Conservation (phyloP, 495 filamentous ascomycete genomes). For the Neurospora pannonica region DNA sequence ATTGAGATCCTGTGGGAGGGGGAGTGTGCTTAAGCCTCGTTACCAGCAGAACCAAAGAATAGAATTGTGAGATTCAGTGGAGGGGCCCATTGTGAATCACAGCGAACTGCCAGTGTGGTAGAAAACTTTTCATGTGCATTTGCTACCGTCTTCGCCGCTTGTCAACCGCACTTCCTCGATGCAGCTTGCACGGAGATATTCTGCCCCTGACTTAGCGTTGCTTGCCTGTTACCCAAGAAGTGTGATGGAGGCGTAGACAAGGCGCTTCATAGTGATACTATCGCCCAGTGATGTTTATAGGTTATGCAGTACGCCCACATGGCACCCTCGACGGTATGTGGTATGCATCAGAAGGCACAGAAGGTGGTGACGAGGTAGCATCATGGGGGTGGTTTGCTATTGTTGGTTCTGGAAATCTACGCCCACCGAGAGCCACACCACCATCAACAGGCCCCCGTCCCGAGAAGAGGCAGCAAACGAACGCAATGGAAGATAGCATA, state of each 20-base stretch:
- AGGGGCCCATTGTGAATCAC: background rate
- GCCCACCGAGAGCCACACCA: background rate
- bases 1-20: background rate
- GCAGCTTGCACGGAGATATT: background rate
- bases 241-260: background rate
- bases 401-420: background rate
- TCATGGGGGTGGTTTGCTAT: background rate
- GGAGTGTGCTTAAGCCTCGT: background rate
- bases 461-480: background rate
- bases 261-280: background rate
- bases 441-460: background rate
- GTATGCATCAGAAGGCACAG: background rate
- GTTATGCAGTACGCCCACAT: background rate
- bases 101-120: background rate
- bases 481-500: background rate
- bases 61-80: background rate
- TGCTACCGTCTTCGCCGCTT: background rate
- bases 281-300: background rate
- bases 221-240: background rate
- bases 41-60: background rate
- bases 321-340: background rate
- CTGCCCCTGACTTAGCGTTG: background rate
- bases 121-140: background rate
- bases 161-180: background rate
- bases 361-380: background rate